Conservation (phyloP, 1,284 basidiomycete species). For the Trichosporon inkin region DNA sequence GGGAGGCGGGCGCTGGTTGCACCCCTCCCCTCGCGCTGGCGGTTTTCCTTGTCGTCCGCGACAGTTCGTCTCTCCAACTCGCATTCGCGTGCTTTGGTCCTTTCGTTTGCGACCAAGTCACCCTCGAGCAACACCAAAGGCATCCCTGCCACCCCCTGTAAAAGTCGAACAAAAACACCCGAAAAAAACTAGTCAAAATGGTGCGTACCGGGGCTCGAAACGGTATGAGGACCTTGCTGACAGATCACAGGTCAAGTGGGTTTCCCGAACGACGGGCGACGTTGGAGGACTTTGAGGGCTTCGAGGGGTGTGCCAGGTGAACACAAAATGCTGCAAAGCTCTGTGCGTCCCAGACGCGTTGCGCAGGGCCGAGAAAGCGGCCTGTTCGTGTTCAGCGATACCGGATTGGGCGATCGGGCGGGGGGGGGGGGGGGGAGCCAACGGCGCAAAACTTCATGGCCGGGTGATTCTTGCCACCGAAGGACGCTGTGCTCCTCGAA, state of each 20-base stretch:
- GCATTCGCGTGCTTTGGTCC: constrained; percentile 11
- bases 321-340: neutral
- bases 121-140: constrained; percentile 8
- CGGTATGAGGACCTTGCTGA: constrained; percentile 25
- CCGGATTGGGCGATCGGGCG: too few species aligned
- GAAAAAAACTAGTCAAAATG: constrained; percentile 42
- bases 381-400: too few species aligned
- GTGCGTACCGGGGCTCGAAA: constrained; percentile 28
- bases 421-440: too few species aligned
- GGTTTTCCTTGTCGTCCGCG: constrained; percentile 7
- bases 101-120: constrained; percentile 14
- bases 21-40: constrained; percentile 4
- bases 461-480: too few species aligned
- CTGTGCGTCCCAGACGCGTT: neutral
- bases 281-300: neutral
- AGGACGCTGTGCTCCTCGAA: too few species aligned
- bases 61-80: constrained; percentile 10
- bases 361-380: neutral
- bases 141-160: neutral
- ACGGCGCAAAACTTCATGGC: too few species aligned
- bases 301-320: neutral
- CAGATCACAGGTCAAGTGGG: constrained; percentile 43
- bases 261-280: constrained; percentile 5
- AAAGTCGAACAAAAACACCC: constrained; percentile 16
- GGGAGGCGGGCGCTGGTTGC: neutral